Percentiles rank a stretch among this genome's conserved stretches.
These are phyloP conservation scores for Penicillium waksmanii DNA, from an alignment of 495 filamentous ascomycete species.

Conservation along the genomic window DNA sequence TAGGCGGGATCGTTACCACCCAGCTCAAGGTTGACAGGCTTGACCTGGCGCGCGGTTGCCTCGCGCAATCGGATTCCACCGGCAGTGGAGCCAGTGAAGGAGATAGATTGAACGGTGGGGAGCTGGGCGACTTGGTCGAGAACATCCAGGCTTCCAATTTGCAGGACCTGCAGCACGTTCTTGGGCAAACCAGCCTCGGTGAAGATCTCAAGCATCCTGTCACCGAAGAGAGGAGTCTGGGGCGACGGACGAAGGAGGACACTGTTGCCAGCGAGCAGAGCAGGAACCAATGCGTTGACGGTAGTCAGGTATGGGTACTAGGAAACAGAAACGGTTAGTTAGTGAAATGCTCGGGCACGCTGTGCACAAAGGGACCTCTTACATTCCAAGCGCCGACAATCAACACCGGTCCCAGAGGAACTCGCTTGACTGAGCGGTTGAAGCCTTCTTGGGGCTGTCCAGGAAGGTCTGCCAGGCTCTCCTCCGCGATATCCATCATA, in stretches of 20 bases:
- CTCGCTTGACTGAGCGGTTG: slow-evolving; percentile 83
- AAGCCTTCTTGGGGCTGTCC: slow-evolving; percentile 85
- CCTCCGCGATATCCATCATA: slow-evolving; percentile 76
- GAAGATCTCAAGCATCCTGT: slow-evolving; percentile 80
- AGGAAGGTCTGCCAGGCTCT: slow-evolving; percentile 64
- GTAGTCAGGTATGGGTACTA: slow-evolving; percentile 94
- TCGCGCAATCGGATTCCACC: slow-evolving; percentile 82
- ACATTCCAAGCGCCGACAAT: slow-evolving; percentile 96
- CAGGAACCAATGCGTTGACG: slow-evolving; percentile 87
- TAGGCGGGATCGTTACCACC: slow-evolving; percentile 96
- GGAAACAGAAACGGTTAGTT: neutral
- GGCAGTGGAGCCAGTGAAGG: slow-evolving; percentile 90
- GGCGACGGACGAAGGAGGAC: slow-evolving; percentile 93
- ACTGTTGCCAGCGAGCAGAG: slow-evolving; percentile 82
- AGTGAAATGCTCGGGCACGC: slow-evolving; percentile 9
- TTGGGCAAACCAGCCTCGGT: slow-evolving; percentile 75
- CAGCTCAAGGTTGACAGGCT: slow-evolving; percentile 85
- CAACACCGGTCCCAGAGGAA: slow-evolving; percentile 81
- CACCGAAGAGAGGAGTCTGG: slow-evolving; percentile 86
- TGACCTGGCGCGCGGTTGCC: slow-evolving; percentile 76
- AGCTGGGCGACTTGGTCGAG: slow-evolving; percentile 77
- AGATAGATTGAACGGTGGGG: slow-evolving; percentile 74
- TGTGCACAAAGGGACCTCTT: slow-evolving; percentile 35
- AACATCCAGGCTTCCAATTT: slow-evolving; percentile 72
- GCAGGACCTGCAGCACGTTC: slow-evolving; percentile 85